Percentiles rank a stretch among this genome's conserved stretches.
Conservation (phyloP, 164 flowering plant species). For the Litsea cubeba region DNA sequence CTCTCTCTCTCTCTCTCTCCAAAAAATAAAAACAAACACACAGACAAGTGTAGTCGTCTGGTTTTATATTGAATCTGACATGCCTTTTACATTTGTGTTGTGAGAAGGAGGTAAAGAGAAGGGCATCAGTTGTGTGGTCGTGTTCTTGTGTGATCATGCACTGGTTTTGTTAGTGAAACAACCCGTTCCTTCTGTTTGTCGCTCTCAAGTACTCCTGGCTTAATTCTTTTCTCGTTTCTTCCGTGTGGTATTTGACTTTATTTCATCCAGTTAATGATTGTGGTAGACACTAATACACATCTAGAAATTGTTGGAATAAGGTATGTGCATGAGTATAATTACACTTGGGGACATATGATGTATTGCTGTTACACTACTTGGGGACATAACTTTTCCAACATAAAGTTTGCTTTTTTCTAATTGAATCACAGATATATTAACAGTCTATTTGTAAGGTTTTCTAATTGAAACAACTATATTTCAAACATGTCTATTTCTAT, state of each 20-base stretch:
- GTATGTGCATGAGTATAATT: neutral
- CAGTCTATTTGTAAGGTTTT: too few species aligned
- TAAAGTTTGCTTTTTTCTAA: too few species aligned
- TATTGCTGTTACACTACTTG: neutral
- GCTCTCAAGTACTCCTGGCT: conserved; percentile 1
- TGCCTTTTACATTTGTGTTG: neutral
- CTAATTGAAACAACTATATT: too few species aligned
- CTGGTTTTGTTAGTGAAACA: neutral
- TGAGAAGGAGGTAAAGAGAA: neutral
- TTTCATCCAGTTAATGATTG: neutral
- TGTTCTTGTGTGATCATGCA: neutral
- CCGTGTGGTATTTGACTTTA: neutral
- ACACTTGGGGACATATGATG: neutral
- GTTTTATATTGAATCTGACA: neutral
- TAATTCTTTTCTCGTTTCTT: neutral
- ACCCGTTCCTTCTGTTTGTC: neutral
- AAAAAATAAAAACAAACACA: neutral
- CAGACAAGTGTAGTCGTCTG: neutral
- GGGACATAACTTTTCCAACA: too few species aligned
- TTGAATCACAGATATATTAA: too few species aligned
- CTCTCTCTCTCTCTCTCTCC: neutral
- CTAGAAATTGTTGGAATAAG: neutral
- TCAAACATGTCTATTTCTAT: too few species aligned
- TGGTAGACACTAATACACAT: neutral
- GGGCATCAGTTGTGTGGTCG: neutral